phyloP scores from a whole-genome alignment of 31 red algal genomes.

The Porphyra umbilicalis region DNA sequence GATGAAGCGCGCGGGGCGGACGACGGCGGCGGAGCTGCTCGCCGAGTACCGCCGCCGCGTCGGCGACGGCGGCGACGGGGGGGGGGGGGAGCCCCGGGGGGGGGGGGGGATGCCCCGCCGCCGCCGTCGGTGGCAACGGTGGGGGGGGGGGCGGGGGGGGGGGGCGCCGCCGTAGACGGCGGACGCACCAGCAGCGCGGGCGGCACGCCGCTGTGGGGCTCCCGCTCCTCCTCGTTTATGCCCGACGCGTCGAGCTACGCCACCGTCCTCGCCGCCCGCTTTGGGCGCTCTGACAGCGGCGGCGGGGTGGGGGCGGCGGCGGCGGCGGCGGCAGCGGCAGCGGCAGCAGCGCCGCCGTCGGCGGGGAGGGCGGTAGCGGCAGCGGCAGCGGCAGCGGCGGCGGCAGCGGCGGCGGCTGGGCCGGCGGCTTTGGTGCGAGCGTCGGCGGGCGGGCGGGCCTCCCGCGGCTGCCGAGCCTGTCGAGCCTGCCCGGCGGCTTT shows the following conservation, averaged over 20 bases:
- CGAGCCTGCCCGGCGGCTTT: not conserved
- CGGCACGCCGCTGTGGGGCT: not conserved
- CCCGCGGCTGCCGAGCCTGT: not conserved
- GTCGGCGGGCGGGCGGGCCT: not conserved
- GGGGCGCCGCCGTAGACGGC: not conserved
- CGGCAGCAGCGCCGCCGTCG: not conserved
- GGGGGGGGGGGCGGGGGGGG: not conserved
- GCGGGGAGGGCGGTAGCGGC: not conserved
- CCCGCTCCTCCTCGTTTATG: not conserved
- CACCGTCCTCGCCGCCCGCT: not conserved
- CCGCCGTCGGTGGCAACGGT: not conserved
- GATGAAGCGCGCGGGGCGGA: conserved; percentile 62
- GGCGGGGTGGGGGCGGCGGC: not conserved
- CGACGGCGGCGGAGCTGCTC: conserved; percentile 59
- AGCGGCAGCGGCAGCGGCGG: not conserved
- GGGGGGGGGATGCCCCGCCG: not conserved
- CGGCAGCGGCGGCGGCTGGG: not conserved
- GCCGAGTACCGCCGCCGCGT: conserved; percentile 63
- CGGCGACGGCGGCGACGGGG: conserved; percentile 4
- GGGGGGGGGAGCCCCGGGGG: not conserved
- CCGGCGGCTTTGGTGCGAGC: not conserved
- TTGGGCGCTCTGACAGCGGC: not conserved
- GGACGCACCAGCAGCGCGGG: not conserved
- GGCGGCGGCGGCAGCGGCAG: not conserved
- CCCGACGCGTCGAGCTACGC: not conserved